Base-by-base conservation (phyloP, 768 basidiomycete genomes). In the Kwoniella bestiolae region DNA sequence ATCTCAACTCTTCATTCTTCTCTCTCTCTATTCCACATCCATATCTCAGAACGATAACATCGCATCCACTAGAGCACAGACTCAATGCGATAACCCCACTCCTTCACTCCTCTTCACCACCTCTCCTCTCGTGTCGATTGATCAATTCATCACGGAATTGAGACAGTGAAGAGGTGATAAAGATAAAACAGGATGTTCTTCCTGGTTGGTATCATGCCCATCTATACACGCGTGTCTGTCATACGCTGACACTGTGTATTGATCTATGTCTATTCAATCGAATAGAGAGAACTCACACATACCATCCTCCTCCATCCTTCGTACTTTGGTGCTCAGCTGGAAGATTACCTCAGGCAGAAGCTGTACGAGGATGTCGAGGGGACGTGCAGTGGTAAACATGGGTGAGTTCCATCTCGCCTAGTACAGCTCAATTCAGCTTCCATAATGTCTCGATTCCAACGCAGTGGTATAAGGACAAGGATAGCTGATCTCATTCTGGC, bases 241-340 rank as follows among this genome's bases (percentile, higher is more conserved):
- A 56, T 56, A 41, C 57, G 63, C 57, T 65, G 63, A 65, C 63
- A 65, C 32, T 50, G 31, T 12, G 25, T 63, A 46, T 35, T 21
- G 29, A 58, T 45, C 26, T 51, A 4, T 55, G n/a, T 47, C 12
- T 46, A 21, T 46, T 46, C 55, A 53, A 31, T 56, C 29, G 53
- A 52, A 16, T 52, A 98, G 95, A 95, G 96, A 86, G 91, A 94
- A 80, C 86, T 99, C 8, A 91, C 91, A n/a, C 94, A 98, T 80
- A 95, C 94, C 4, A 96, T 98, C 78, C 88, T 94, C 38, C 86
- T 99, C 26, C 95, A 98, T 79, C 96, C 96, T 26, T 97, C 95
- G 18, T 99, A 96, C 82, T 99, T 99, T 79, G 94, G 94, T 7
- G 92, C 95, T 9, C 90, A 91, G 69, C 94, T 97, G 88, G 87